Evolutionary conservation across 164 flowering plant genomes (phyloP).

Genomic region (Litsea cubeba): DNA sequence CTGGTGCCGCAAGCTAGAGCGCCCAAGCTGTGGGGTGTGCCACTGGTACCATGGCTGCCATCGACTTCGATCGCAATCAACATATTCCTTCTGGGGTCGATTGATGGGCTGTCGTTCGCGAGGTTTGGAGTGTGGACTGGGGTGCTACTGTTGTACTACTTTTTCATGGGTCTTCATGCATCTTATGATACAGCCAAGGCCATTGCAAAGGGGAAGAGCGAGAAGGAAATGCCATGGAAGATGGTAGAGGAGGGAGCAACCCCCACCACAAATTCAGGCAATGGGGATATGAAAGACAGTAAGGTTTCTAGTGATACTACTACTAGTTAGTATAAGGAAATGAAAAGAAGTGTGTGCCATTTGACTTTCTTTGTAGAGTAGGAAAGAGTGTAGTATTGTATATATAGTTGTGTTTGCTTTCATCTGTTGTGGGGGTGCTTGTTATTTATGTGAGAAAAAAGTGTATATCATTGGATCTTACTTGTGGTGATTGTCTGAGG

Average conservation of each 20-base stretch:
- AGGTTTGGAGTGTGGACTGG: slow-evolving; percentile 49
- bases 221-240: no score
- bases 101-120: slow-evolving; percentile 39
- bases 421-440: no score
- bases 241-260: background rate
- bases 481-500: no score
- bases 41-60: slow-evolving; percentile 61
- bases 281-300: background rate
- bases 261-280: no score
- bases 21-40: slow-evolving; percentile 63
- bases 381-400: no score
- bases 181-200: slow-evolving; percentile 51
- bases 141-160: slow-evolving; percentile 41
- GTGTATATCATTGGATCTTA: no score
- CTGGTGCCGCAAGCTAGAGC: slow-evolving; percentile 35
- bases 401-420: no score
- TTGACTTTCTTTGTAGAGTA: no score
- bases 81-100: slow-evolving; percentile 54
- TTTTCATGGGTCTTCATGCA: slow-evolving; percentile 53
- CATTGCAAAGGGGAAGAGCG: slow-evolving; percentile 17
- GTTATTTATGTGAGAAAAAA: no score
- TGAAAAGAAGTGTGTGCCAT: no score
- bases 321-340: no score
- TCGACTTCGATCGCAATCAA: slow-evolving; percentile 45
- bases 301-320: background rate